Conservation (phyloP, 176 grass and related monocot genomes). For the Rhynchospora tenuis region DNA sequence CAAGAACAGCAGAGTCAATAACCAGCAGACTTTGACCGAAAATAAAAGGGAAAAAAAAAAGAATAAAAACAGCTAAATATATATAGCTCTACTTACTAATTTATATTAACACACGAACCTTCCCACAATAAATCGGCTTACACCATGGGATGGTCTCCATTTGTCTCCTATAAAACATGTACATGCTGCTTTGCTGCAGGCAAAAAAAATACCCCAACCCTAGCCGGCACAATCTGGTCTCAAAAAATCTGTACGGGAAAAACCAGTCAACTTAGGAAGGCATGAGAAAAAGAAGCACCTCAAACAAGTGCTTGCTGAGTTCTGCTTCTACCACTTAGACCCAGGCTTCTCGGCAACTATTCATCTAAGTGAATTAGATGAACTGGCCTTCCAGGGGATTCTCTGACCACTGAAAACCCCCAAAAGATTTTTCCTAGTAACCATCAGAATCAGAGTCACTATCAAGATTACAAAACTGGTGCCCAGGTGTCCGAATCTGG, state of each 20-base stretch:
- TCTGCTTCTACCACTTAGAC: not conserved
- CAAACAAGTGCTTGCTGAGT: conserved; percentile 3
- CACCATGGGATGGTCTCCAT: conserved; percentile 19
- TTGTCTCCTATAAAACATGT: conserved; percentile 59
- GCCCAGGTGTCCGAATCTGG: conserved; percentile 58
- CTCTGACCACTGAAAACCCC: not conserved
- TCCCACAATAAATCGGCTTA: conserved; percentile 46
- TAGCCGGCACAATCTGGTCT: conserved; percentile 5
- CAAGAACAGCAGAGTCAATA: conserved; percentile 9
- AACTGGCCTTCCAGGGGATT: not conserved
- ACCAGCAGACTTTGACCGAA: not conserved
- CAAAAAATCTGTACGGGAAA: conserved; percentile 17
- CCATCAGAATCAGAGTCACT: conserved; percentile 67
- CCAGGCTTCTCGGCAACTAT: conserved; percentile 4
- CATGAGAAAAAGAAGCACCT: not conserved
- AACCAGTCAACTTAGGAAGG: conserved; percentile 10
- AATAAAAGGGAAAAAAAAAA: not conserved
- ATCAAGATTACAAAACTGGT: conserved; percentile 61
- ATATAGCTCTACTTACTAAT: conserved; percentile 19
- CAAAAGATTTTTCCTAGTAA: not conserved
- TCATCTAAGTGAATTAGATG: not conserved
- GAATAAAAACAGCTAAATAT: conserved; percentile 43
- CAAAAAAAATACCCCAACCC: conserved; percentile 3
- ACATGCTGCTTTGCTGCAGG: conserved; percentile 34
- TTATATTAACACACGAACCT: conserved; percentile 51